These are phyloP conservation scores for Helotiales sp. DNA, from an alignment of 2,329 filamentous ascomycete genomes.

Conservation along the genomic window DNA sequence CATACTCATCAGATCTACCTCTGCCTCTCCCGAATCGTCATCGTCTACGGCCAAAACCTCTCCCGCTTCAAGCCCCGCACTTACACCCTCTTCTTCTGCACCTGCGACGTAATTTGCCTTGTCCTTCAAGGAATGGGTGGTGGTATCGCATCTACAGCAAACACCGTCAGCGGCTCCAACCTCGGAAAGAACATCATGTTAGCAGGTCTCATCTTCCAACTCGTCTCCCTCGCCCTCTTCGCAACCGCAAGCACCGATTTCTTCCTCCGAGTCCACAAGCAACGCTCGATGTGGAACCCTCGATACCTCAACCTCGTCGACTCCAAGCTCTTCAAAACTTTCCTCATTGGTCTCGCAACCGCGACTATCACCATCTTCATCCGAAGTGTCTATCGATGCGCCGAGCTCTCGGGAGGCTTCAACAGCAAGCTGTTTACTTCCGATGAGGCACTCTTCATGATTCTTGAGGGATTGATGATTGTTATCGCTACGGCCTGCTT, in stretches of 20 bases:
- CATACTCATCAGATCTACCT: slow-evolving; percentile 51
- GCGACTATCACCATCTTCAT: slow-evolving; percentile 57
- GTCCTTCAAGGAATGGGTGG: slow-evolving; percentile 60
- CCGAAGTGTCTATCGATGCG: slow-evolving; percentile 57
- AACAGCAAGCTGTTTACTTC: slow-evolving; percentile 48
- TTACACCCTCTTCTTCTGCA: slow-evolving; percentile 49
- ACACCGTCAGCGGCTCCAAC: slow-evolving; percentile 21
- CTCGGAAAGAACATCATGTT: slow-evolving; percentile 39
- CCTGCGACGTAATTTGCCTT: slow-evolving; percentile 58
- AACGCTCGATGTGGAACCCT: slow-evolving; percentile 19
- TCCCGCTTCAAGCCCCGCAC: slow-evolving; percentile 47
- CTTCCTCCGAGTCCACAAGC: slow-evolving; percentile 17
- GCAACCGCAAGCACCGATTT: slow-evolving; percentile 19
- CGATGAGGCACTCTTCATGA: slow-evolving; percentile 46
- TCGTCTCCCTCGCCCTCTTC: slow-evolving; percentile 37
- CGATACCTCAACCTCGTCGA: slow-evolving; percentile 20
- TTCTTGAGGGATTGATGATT: slow-evolving; percentile 43
- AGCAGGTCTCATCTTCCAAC: slow-evolving; percentile 42
- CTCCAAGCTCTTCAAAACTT: slow-evolving; percentile 37
- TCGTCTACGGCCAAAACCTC: slow-evolving; percentile 51
- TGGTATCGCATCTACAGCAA: slow-evolving; percentile 51
- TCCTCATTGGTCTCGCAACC: slow-evolving; percentile 47
- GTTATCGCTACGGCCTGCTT: slow-evolving; percentile 32
- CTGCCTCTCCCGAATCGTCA: slow-evolving; percentile 54
- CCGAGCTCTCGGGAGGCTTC: slow-evolving; percentile 58